Conservation (phyloP, 768 basidiomycete genomes). For the Auricularia auricula-judae region DNA sequence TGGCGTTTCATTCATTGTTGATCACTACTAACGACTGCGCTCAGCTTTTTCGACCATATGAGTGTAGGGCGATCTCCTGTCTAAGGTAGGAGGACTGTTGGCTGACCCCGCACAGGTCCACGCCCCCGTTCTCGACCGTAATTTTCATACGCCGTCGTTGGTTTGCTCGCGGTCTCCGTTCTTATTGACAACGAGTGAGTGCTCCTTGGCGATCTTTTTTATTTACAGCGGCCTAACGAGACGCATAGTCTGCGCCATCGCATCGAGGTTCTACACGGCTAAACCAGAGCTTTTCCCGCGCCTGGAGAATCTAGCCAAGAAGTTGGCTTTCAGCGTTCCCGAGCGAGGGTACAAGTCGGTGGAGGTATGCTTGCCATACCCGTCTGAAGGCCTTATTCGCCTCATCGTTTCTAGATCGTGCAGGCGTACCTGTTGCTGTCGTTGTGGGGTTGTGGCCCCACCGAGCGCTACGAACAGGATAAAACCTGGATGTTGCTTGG, state of each 20-base stretch:
- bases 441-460: slow-evolving; percentile 87
- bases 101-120: slow-evolving; percentile 43
- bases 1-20: slow-evolving; percentile 20
- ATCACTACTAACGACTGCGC: slow-evolving; percentile 1
- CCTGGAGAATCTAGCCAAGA: slow-evolving; percentile 72
- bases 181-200: slow-evolving; percentile 81
- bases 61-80: slow-evolving; percentile 35
- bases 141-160: slow-evolving; percentile 88
- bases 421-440: slow-evolving; percentile 88
- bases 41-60: slow-evolving; percentile 66
- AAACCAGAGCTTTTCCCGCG: slow-evolving; percentile 74
- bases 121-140: slow-evolving; percentile 67
- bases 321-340: slow-evolving; percentile 79
- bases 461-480: slow-evolving; percentile 94
- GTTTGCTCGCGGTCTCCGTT: slow-evolving; percentile 94
- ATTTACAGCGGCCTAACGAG: neutral
- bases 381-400: neutral
- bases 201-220: neutral
- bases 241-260: slow-evolving; percentile 78
- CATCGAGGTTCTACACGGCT: slow-evolving; percentile 76
- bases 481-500: slow-evolving; percentile 85
- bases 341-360: slow-evolving; percentile 85
- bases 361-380: slow-evolving; percentile 27
- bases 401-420: slow-evolving; percentile 45
- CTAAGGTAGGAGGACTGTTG: neutral